Percentiles rank a stretch among this genome's conserved stretches.
Conservation (phyloP, 23 red algal genomes). For the Gracilaria caudata region DNA sequence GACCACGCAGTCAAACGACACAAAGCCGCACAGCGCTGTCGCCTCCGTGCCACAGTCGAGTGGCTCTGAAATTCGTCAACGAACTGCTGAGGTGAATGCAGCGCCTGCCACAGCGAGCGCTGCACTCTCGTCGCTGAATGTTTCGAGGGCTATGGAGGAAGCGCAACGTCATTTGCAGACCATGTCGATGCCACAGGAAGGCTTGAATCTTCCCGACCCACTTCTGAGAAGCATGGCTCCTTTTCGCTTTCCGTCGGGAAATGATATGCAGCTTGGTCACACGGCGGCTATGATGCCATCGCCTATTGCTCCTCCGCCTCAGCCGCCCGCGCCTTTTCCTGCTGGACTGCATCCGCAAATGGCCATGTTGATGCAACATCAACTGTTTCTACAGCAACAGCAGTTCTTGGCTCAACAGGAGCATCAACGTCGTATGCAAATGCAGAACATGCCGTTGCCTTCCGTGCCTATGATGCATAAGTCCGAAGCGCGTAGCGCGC, state of each 20-base stretch:
- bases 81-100: not conserved
- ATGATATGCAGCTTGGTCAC: conserved; percentile 6
- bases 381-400: conserved; percentile 36
- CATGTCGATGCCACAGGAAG: conserved; percentile 6
- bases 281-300: conserved; percentile 7
- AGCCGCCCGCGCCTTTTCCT: conserved; percentile 9
- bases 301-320: conserved; percentile 14
- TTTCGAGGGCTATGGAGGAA: conserved; percentile 6
- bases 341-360: conserved; percentile 48
- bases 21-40: not conserved
- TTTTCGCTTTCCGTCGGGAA: conserved; percentile 3
- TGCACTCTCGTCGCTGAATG: not conserved
- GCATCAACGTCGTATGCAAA: conserved; percentile 54
- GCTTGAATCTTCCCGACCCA: not conserved
- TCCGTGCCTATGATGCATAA: conserved; percentile 6
- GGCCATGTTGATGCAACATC: conserved; percentile 65
- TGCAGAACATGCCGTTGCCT: conserved; percentile 39
- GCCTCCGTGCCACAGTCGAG: not conserved
- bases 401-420: conserved; percentile 47
- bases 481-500: conserved; percentile 15
- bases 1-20: not conserved
- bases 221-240: conserved; percentile 9
- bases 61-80: not conserved
- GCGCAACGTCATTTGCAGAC: not conserved
- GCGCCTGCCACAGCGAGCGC: not conserved